A percentile compares a stretch with the other conserved stretches of the same genome.
Conservation (phyloP, 352 stramenopile species). For the Phytopythium boreale region DNA sequence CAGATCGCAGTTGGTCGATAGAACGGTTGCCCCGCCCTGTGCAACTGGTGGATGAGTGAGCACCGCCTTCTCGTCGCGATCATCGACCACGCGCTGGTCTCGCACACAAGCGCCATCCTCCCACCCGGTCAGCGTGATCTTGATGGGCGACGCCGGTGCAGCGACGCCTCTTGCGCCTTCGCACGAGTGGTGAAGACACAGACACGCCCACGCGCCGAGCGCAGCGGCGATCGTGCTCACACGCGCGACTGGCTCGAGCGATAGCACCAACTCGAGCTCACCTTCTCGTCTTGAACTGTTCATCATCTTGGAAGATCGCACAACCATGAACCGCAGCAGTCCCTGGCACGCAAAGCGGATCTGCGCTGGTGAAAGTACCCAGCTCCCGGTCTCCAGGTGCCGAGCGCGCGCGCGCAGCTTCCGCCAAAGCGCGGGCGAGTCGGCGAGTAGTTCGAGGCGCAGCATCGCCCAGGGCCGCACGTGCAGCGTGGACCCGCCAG, state of each 20-base stretch:
- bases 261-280: not conserved
- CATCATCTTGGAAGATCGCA: too few species aligned
- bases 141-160: not conserved
- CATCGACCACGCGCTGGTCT: not conserved
- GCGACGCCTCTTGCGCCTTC: too few species aligned
- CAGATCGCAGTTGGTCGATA: too few species aligned
- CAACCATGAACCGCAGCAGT: conserved; percentile 18
- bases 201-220: conserved; percentile 38
- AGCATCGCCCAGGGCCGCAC: conserved; percentile 44
- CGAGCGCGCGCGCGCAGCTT: conserved; percentile 40
- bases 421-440: conserved; percentile 22
- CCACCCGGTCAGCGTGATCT: not conserved
- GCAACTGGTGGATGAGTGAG: not conserved
- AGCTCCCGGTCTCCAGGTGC: conserved; percentile 22
- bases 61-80: not conserved
- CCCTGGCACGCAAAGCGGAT: conserved; percentile 34
- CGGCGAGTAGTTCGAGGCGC: conserved; percentile 44
- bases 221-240: conserved; percentile 48
- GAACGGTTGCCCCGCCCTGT: not conserved
- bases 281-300: not conserved
- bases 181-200: conserved; percentile 27
- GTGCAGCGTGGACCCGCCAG: conserved; percentile 7
- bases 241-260: conserved; percentile 18
- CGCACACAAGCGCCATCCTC: not conserved
- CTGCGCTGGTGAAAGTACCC: conserved; percentile 25